A percentile compares a stretch with the other conserved stretches of the same genome.
phyloP scores from a whole-genome alignment of 331 rosid genomes.

The Malus hybrid region DNA sequence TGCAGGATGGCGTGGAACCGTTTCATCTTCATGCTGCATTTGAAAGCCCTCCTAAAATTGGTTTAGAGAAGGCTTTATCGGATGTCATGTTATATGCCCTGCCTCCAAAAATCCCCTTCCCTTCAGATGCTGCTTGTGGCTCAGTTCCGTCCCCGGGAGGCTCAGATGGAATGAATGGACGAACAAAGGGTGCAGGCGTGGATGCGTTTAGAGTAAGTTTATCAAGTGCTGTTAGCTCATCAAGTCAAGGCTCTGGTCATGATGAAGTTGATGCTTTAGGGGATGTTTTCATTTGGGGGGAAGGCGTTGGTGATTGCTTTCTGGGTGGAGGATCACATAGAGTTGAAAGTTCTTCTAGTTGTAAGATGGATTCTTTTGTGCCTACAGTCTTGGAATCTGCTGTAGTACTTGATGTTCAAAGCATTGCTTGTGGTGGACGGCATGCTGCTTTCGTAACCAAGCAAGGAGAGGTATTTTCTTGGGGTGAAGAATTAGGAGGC shows the following conservation, averaged over 20 bases:
- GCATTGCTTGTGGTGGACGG: constrained; percentile 34
- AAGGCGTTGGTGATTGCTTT: constrained; percentile 27
- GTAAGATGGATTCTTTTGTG: constrained; percentile 17
- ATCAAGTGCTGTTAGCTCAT: constrained; percentile 44
- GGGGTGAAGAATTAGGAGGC: constrained; percentile 41
- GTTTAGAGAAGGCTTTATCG: constrained; percentile 33
- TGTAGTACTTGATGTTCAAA: constrained; percentile 26
- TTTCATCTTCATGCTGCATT: constrained; percentile 12
- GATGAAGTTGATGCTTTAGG: constrained; percentile 29
- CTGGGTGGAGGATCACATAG: constrained; percentile 31
- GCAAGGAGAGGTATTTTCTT: constrained; percentile 35
- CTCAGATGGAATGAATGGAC: constrained; percentile 24
- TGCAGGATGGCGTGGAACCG: constrained; percentile 31
- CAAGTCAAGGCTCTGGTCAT: constrained; percentile 33
- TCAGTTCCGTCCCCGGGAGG: constrained; percentile 23
- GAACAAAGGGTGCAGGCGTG: constrained; percentile 6
- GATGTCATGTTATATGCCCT: constrained; percentile 19
- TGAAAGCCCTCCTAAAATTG: constrained; percentile 24
- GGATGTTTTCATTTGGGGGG: constrained; percentile 44
- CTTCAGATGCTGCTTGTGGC: constrained; percentile 21
- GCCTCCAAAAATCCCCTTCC: constrained; percentile 26
- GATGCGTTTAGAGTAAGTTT: constrained; percentile 35
- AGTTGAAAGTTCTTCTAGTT: constrained; percentile 21
- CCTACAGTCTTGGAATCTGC: constrained; percentile 38
- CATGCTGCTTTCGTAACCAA: constrained; percentile 40